Base-by-base conservation (phyloP, 345 rosid genomes). In the Erysimum cheiranthoides region DNA sequence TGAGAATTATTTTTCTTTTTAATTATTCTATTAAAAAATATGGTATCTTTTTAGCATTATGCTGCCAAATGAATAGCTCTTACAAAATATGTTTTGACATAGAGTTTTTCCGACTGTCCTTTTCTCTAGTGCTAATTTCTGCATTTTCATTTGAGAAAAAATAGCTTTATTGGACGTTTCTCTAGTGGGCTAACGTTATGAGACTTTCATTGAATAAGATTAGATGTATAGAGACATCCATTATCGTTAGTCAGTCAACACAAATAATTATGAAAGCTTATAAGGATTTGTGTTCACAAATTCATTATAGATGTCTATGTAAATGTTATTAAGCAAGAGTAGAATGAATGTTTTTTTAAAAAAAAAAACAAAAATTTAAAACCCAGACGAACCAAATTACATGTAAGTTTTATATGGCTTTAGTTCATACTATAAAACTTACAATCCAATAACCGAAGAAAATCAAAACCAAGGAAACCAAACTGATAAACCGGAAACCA, bases 91-190 rank as follows among this genome's bases (percentile, higher is more conserved):
- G 51, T 21, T 21, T 21, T 21, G 25, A 21, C 25, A 31, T 25
- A 4, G 3, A 3, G 18, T 14, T 56, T 21, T 12, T 53, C 3
- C 5, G 2, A 6, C 11, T 14, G 1, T 57, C 16, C n/a, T n/a
- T 36, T 50, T 38, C 25, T 21, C 25, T 21, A 21, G 25, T 21
- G 25, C 25, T 21, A 21, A 21, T 21, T 21, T 21, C 2, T 53
- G 57, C 17, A 13, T n/a, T 21, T 40, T 45, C 2, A 70, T 59
- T 21, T 13, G 42, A 18, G 17, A 66, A 47, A 28, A 10, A 72
- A 50, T 3, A 31, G 62, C 7, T 51, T 52, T 53, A 46, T 31
- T 73, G 63, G 70, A 14, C 30, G 25, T 54, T 73, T 59, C n/a
- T 63, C 32, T 31, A 40, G 53, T 46, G 12, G 40, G 11, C n/a